phyloP scores from a whole-genome alignment of 139 green algal species.

The Penium margaritaceum region DNA sequence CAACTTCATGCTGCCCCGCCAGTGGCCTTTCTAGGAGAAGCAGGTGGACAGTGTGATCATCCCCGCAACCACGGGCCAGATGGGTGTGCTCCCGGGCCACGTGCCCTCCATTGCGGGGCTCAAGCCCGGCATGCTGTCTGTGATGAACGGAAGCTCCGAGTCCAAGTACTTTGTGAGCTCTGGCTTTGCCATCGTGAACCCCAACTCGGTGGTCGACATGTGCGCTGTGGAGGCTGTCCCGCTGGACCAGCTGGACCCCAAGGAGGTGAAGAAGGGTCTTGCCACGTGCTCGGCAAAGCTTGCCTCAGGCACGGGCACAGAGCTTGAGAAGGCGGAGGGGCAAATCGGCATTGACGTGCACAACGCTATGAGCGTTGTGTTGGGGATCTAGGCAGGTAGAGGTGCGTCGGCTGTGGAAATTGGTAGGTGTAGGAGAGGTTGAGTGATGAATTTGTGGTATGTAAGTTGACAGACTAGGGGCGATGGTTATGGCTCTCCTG shows the following conservation, averaged over 20 bases:
- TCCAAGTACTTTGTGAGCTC: constrained; percentile 74
- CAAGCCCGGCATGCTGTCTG: constrained; percentile 67
- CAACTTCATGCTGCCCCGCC: constrained; percentile 74
- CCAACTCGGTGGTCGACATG: constrained; percentile 69
- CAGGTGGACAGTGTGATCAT: constrained; percentile 74
- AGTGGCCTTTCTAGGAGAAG: constrained; percentile 4
- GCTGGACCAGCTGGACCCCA: constrained; percentile 54
- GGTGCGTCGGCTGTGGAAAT: no score
- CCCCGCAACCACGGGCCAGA: constrained; percentile 73
- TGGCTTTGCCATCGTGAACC: constrained; percentile 82
- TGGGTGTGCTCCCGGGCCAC: constrained; percentile 80
- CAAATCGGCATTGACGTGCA: constrained; percentile 86
- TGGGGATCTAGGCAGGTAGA: constrained; percentile 16
- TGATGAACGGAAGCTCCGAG: constrained; percentile 67
- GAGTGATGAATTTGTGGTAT: no score
- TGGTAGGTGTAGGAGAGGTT: no score
- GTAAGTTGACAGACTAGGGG: no score
- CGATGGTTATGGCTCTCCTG: no score
- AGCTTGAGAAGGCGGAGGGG: constrained; percentile 73
- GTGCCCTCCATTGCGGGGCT: constrained; percentile 79
- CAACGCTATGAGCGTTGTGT: constrained; percentile 59
- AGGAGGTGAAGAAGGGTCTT: constrained; percentile 44
- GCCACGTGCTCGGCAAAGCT: constrained; percentile 72
- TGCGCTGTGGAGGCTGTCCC: constrained; percentile 76
- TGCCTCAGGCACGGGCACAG: constrained; percentile 55